A percentile compares a stretch with the other conserved stretches of the same genome.
Conservation (phyloP, 108 stramenopile genomes). For the Ochromonas danica region DNA sequence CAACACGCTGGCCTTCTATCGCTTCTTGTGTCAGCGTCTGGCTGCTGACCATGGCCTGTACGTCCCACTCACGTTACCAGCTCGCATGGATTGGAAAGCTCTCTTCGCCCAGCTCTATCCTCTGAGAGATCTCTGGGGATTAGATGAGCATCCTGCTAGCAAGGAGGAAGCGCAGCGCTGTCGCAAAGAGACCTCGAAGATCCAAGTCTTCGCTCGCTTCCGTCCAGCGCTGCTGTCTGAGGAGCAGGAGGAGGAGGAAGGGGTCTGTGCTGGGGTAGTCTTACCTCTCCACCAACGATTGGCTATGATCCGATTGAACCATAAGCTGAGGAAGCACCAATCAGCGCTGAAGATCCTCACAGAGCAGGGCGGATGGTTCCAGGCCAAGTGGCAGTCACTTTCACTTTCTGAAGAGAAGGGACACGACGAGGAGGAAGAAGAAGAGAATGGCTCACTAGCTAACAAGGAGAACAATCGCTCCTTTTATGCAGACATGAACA, state of each 20-base stretch:
- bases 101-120: neutral
- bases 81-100: neutral
- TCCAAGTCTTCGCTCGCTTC: constrained; percentile 18
- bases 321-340: neutral
- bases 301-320: constrained; percentile 21
- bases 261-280: neutral
- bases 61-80: neutral
- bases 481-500: no score
- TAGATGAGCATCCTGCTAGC: neutral
- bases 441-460: no score
- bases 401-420: no score
- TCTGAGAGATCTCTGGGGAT: neutral
- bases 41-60: neutral
- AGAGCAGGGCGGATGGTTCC: constrained; percentile 14
- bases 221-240: neutral
- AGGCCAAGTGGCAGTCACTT: constrained; percentile 5
- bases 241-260: neutral
- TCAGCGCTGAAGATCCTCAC: neutral
- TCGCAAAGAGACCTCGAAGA: neutral
- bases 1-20: neutral
- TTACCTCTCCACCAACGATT: constrained; percentile 31
- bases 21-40: neutral
- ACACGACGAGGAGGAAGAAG: no score
- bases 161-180: neutral
- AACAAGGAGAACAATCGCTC: no score